A percentile compares a stretch with the other conserved stretches of the same genome.
phyloP scores from a whole-genome alignment of 2,329 filamentous ascomycete genomes.

The Hypoxylon sp. region DNA sequence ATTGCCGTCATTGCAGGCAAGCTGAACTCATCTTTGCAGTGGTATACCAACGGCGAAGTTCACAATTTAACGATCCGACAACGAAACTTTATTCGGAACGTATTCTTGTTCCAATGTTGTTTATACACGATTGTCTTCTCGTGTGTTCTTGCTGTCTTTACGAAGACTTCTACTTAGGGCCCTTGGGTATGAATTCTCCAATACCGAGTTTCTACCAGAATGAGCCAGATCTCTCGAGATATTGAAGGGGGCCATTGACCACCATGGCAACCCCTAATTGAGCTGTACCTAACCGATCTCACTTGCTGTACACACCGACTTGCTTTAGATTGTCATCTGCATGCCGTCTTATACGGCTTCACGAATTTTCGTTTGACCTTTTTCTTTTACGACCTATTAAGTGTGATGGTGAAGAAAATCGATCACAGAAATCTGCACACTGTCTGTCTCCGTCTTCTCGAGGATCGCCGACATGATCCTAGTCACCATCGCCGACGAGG shows the following conservation, averaged over 20 bases:
- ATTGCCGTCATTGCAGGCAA: constrained; percentile 61
- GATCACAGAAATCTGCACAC: background rate
- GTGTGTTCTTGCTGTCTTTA: constrained; percentile 45
- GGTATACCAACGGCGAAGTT: constrained; percentile 65
- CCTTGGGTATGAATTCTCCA: background rate
- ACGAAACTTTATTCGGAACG: constrained; percentile 52
- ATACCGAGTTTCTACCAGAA: background rate
- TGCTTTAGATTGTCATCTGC: background rate
- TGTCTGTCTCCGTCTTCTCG: background rate
- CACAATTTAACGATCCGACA: constrained; percentile 58
- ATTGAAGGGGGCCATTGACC: background rate
- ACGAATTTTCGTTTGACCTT: background rate
- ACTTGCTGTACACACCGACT: background rate
- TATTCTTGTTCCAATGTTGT: constrained; percentile 41
- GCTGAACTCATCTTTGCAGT: constrained; percentile 63
- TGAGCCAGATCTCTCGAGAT: background rate
- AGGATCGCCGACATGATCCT: background rate
- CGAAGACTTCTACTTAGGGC: constrained; percentile 26
- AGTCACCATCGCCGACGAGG: no score
- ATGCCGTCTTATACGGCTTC: background rate
- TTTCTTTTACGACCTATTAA: background rate
- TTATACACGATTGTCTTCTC: constrained; percentile 39
- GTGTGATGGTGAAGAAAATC: background rate
- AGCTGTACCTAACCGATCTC: background rate
- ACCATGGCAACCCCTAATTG: background rate